Evolutionary conservation across 768 basidiomycete species (phyloP), one percentile per base, ranked within the genome.

Genomic region (Naganishia onofrii): DNA sequence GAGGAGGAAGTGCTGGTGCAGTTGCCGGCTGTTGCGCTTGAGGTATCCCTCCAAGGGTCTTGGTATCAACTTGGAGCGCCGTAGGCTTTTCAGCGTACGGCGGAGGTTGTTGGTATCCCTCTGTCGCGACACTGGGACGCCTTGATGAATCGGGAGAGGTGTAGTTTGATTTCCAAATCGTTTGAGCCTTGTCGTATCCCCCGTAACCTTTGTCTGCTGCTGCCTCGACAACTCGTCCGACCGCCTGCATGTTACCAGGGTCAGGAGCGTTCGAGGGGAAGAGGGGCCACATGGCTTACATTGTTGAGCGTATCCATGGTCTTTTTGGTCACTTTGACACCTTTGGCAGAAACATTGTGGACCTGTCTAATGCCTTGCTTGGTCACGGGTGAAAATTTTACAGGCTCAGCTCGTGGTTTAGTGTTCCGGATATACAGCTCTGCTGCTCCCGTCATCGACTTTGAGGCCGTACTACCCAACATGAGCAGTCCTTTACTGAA

Each of bases 401-500:
- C 82, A 9, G 83, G 81, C 69, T 86, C 85, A 0, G 84, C 81
- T 5, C 84, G 82, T 1, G 88, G 85, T 21, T 82, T 82, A 2
- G 88, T 86, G 73, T 88, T 84, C 7, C 82, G 79, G 67, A 89
- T 86, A 79, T 88, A 90, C 73, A 84, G 84, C 53, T 85, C 83
- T 9, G 90, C 86, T 0, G 88, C 88, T 1, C 83, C 80, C 3
- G 85, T 85, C 65, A 91, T 85, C 3, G 87, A 87, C 0, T 85
- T 85, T 29, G 88, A 78, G 21, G 90, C 82, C 23, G 88, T 84
- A 46, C 85, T 87, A 6, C 89, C 88, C 21, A 87, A 86, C 32
- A 84, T 82, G 3, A 89, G 85, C 67, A 92, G 89, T 0, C 87
- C 88, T 77, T 87, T 86, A 75, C 89, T 90, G 23, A 17, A 23